Percentiles rank a stretch among this genome's conserved stretches.
phyloP scores from a whole-genome alignment of 2,329 filamentous ascomycete species.

The Apiospora arundinis region DNA sequence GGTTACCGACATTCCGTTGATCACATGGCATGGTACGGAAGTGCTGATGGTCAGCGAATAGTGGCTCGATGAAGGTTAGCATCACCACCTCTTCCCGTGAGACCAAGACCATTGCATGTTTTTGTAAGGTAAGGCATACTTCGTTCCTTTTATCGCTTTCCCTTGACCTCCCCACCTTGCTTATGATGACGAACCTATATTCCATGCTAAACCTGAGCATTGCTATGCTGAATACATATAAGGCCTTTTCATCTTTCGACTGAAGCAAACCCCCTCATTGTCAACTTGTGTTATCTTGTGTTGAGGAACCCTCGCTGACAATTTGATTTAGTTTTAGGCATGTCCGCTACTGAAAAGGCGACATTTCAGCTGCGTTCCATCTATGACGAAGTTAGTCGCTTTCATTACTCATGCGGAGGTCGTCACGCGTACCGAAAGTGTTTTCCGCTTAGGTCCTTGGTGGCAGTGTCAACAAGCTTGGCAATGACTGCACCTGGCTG shows the following conservation, averaged over 20 bases:
- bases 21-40: background rate
- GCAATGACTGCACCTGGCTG: constrained; percentile 89
- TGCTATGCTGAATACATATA: constrained; percentile 69
- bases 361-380: constrained; percentile 61
- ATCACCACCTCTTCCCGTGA: background rate
- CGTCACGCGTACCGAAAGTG: constrained; percentile 67
- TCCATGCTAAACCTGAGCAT: constrained; percentile 80
- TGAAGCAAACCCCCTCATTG: constrained; percentile 56
- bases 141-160: constrained; percentile 30
- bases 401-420: constrained; percentile 33
- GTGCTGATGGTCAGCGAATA: background rate
- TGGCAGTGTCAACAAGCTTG: constrained; percentile 70
- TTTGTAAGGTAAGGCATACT: constrained; percentile 39
- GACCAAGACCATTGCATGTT: background rate
- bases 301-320: constrained; percentile 27
- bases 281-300: constrained; percentile 29
- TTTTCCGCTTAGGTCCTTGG: constrained; percentile 74
- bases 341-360: constrained; percentile 52
- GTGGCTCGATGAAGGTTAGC: background rate
- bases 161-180: constrained; percentile 31
- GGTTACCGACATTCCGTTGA: background rate
- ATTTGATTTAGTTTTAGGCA: constrained; percentile 22
- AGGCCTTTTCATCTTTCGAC: constrained; percentile 84
- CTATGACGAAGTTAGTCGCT: constrained; percentile 39
- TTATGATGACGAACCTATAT: constrained; percentile 73